Base-by-base conservation (phyloP, 1,139 yeast genomes). In the Pneumocystis canis region DNA sequence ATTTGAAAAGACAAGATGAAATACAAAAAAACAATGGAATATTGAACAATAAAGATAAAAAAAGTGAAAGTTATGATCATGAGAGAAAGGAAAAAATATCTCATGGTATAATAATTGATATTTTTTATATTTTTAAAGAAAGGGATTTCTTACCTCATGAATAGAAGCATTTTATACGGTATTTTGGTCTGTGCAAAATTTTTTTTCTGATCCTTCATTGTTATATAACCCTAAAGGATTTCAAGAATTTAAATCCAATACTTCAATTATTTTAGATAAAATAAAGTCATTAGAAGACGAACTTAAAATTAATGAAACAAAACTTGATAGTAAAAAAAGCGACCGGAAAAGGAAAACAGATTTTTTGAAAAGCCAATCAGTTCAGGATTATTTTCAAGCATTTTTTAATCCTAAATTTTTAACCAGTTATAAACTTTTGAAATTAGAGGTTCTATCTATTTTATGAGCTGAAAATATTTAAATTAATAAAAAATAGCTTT, bases 381-480 rank as follows among this genome's bases (percentile, higher is more conserved):
- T 25, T 30, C 32, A 33, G 60, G 62, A 16, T 65, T 65, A 16
- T 65, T 59, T 1, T 64, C 62, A 25, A 68, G 60, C 39, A 60
- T 28, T 63, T 20, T 61, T 63, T 57, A 60, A 58, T n/a, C 65
- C 65, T 30, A 63, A 63, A 57, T 56, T 61, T 35, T 61, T 63
- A 5, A 63, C 62, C 33, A 57, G 60, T n/a, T 59, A 33, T 32
- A 60, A 63, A 31, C 59, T 54, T 35, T 40, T 53, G 56, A 58
- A 35, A 14, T 47, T 39, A 47, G 65, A 32, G 62, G 60, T 18
- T 62, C 64, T 11, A 65, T 69, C 7, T 71, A 71, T 64, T 71
- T 71, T 11, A 76, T n/a, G n/a, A n/a, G 76, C 16, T 11, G n/a
- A 31, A 74, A 73, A 64, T 74, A 76, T 75, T 68, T 74, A 25